Evolutionary conservation across 305 asterid species (phyloP).

Genomic region (Solanum hybrid): DNA sequence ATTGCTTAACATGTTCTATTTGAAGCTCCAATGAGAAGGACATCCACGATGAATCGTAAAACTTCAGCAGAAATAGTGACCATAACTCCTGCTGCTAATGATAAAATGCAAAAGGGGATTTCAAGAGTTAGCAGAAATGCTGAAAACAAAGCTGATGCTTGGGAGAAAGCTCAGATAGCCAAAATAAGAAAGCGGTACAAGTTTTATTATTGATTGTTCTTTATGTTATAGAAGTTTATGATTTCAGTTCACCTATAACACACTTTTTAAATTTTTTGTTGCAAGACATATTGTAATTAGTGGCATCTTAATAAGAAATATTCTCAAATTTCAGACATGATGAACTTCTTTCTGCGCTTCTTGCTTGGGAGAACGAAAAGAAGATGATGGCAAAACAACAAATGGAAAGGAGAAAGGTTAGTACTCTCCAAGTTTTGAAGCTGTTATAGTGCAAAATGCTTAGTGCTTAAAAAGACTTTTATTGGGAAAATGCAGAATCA

Average conservation of each 20-base stretch:
- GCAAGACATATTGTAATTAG: not conserved
- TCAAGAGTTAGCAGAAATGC: constrained; percentile 13
- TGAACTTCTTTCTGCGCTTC: constrained; percentile 28
- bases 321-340: constrained; percentile 35
- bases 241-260: not conserved
- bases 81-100: constrained; percentile 12
- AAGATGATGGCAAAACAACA: constrained; percentile 34
- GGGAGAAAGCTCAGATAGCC: constrained; percentile 52
- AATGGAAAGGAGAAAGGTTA: constrained; percentile 55
- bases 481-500: constrained; percentile 26
- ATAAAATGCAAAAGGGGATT: constrained; percentile 22
- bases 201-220: not conserved
- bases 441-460: not conserved
- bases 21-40: constrained; percentile 32
- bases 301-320: not conserved
- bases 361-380: constrained; percentile 57
- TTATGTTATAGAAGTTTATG: not conserved
- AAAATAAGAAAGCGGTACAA: constrained; percentile 49
- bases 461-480: not conserved
- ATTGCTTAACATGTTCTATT: not conserved
- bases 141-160: constrained; percentile 39
- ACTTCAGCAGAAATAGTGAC: constrained; percentile 21
- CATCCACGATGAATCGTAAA: constrained; percentile 17
- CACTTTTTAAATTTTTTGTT: not conserved
- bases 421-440: not conserved